Conservation (phyloP, 129 eudicot genomes). For the Ambrosia trifida region DNA sequence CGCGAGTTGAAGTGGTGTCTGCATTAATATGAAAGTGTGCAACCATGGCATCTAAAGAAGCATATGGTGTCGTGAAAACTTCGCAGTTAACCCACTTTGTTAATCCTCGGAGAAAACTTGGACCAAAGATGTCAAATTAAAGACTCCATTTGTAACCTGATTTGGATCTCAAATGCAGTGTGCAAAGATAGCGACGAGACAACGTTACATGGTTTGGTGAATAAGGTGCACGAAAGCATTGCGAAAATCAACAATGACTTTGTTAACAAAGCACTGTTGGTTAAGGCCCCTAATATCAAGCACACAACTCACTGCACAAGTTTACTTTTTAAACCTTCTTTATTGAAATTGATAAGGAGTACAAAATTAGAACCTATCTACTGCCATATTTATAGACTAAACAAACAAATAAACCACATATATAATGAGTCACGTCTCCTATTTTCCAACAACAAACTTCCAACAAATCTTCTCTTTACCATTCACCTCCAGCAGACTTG, state of each 20-base stretch:
- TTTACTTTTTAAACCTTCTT: too few species aligned
- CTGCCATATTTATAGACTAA: too few species aligned
- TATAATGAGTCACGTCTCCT: too few species aligned
- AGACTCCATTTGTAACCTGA: conserved; percentile 21
- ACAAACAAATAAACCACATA: too few species aligned
- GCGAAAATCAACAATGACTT: conserved; percentile 3
- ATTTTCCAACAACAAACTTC: too few species aligned
- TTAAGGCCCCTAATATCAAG: too few species aligned
- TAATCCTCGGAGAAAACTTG: conserved; percentile 17
- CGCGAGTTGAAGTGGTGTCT: conserved; percentile 18
- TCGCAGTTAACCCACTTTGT: conserved; percentile 6
- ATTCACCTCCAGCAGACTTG: too few species aligned
- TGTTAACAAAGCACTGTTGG: not conserved
- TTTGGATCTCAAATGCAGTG: not conserved
- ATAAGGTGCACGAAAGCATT: conserved; percentile 7
- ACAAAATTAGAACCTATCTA: too few species aligned
- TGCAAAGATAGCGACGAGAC: conserved; percentile 1
- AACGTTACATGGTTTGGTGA: conserved; percentile 6
- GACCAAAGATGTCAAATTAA: not conserved
- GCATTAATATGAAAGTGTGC: conserved; percentile 32
- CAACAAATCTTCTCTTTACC: too few species aligned
- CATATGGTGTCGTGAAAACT: not conserved
- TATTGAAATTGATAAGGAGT: too few species aligned
- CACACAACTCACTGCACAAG: too few species aligned
- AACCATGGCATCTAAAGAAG: conserved; percentile 16